Percentiles rank a stretch among this genome's conserved stretches.
Conservation (phyloP, 2,329 filamentous ascomycete species). For the Claviceps pazoutovae region DNA sequence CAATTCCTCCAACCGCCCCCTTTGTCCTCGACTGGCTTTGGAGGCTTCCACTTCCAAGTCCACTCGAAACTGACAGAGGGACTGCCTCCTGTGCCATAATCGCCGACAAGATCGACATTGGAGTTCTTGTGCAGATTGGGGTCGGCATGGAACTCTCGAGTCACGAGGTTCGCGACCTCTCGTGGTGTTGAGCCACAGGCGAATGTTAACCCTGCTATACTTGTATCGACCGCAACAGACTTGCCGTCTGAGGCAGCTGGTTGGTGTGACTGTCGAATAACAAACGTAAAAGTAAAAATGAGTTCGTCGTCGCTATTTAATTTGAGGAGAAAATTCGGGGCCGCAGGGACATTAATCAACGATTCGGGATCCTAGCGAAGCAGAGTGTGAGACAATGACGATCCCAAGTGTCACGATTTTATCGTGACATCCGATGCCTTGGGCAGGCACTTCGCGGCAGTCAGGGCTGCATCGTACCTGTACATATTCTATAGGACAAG, state of each 20-base stretch:
- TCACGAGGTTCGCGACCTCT: slow-evolving; percentile 88
- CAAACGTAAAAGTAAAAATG: slow-evolving; percentile 82
- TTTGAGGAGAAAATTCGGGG: slow-evolving; percentile 71
- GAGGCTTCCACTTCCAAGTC: slow-evolving; percentile 95
- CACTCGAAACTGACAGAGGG: slow-evolving; percentile 81
- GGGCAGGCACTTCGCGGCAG: not conserved
- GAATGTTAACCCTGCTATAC: slow-evolving; percentile 80
- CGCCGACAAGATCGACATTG: slow-evolving; percentile 90
- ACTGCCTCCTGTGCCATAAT: slow-evolving; percentile 73
- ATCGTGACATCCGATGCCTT: not conserved
- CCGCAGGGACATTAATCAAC: slow-evolving; percentile 26
- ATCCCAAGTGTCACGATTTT: not conserved
- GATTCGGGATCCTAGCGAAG: slow-evolving; percentile 59
- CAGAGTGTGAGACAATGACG: slow-evolving; percentile 3
- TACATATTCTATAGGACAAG: slow-evolving; percentile 71
- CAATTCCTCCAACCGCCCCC: slow-evolving; percentile 90
- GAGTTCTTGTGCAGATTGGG: slow-evolving; percentile 95
- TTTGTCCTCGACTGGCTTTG: slow-evolving; percentile 65
- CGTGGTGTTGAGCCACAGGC: slow-evolving; percentile 73
- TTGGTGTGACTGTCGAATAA: slow-evolving; percentile 44
- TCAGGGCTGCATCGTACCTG: slow-evolving; percentile 46
- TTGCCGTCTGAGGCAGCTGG: slow-evolving; percentile 35
- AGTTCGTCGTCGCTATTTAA: slow-evolving; percentile 85
- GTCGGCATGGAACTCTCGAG: slow-evolving; percentile 89
- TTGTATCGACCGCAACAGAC: slow-evolving; percentile 47